Evolutionary conservation across 2,329 filamentous ascomycete genomes (phyloP), one percentile per base, ranked within the genome.

Genomic region (Cytospora chrysosperma): DNA sequence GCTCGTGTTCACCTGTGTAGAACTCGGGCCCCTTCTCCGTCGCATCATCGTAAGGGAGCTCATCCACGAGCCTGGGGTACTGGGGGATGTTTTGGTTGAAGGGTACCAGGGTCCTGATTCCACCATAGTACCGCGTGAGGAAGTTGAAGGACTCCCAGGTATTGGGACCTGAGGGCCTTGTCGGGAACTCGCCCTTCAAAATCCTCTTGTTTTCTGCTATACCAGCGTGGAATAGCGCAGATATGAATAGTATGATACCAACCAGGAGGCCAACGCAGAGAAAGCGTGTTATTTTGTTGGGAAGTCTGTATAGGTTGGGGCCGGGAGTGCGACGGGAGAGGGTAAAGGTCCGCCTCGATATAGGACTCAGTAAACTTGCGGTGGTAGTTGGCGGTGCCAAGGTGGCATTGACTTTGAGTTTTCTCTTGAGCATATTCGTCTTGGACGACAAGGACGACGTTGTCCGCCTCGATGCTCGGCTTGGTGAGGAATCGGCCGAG

Each of bases 111-210:
- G 85, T 89, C 67, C 88, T 83, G 64, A 99, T 83, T 0, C 95
- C 95, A 17, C 93, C 94, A 74, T 97, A 95, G 74, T 97, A 99
- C 67, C 93, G 85, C 65, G 88, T 89, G 66, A 99, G 76, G 71
- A 97, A 96, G 0, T 88, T 86, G 73, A 96, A 98, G 12, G 84
- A 85, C 73, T 96, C 91, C 93, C 93, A 98, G 6, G 85, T 76
- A 0, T 88, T 86, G 15, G 91, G 90, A 24, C 87, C 85, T 0
- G 85, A 76, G 0, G 86, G 82, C 15, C 82, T 82, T 67, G 87
- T 86, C 19, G 85, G 83, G 30, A 89, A 72, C 63, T 81, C 81
- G 34, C 84, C 82, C 58, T 83, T 75, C 66, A 84, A 78, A 26
- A 89, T 78, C 65, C 80, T 82, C 70, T 80, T 83, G 71, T 91